Evolutionary conservation across 768 basidiomycete genomes (phyloP).

Genomic region (Lactarius deliciosus): DNA sequence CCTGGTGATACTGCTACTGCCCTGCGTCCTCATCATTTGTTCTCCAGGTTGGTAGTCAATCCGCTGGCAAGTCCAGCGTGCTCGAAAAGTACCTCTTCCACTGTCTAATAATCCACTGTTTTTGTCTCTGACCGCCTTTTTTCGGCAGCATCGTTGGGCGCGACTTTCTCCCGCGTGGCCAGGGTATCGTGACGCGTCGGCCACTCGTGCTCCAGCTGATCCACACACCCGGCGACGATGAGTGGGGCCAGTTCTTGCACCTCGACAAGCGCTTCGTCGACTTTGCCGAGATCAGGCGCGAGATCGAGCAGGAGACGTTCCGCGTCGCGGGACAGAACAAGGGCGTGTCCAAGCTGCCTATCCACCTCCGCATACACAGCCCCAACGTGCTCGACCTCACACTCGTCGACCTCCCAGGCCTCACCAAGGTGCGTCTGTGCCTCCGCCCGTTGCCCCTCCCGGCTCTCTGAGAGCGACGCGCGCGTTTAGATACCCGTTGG

Average conservation of each 20-base stretch:
- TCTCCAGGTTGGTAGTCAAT: slow-evolving; percentile 88
- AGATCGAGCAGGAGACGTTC: slow-evolving; percentile 98
- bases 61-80: slow-evolving; percentile 93
- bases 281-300: slow-evolving; percentile 88
- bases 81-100: slow-evolving; percentile 72
- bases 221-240: slow-evolving; percentile 76
- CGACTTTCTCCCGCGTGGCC: slow-evolving; percentile 84
- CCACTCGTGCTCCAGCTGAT: slow-evolving; percentile 96
- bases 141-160: slow-evolving; percentile 78
- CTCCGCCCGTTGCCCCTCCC: background rate
- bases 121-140: background rate
- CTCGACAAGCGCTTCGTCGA: slow-evolving; percentile 97
- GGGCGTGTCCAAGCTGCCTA: slow-evolving; percentile 94
- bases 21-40: slow-evolving; percentile 7
- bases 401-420: slow-evolving; percentile 91
- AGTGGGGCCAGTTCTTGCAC: slow-evolving; percentile 98
- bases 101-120: slow-evolving; percentile 2
- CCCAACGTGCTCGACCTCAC: slow-evolving; percentile 95
- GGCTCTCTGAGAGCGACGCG: background rate
- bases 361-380: slow-evolving; percentile 93
- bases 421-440: slow-evolving; percentile 75
- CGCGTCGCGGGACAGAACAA: slow-evolving; percentile 98
- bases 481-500: slow-evolving; percentile 80
- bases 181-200: slow-evolving; percentile 94
- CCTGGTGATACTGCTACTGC: no score